phyloP scores from a whole-genome alignment of 1,284 basidiomycete genomes.

The Ceratobasidium theobromae region DNA sequence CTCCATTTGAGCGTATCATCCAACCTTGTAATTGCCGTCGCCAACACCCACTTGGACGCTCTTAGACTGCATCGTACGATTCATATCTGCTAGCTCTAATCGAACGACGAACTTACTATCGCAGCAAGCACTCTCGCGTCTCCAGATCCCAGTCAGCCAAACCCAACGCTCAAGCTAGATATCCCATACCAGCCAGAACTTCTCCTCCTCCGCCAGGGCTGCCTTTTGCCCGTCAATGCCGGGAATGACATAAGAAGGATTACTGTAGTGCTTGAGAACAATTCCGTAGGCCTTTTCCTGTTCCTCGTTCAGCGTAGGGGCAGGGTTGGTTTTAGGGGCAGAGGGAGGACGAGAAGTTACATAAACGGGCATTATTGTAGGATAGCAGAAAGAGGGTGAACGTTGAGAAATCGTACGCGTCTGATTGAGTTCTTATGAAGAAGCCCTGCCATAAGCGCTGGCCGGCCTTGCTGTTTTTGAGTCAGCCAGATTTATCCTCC shows the following conservation, averaged over 20 bases:
- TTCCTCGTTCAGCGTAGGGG: slow-evolving; percentile 46
- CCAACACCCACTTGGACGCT: slow-evolving; percentile 67
- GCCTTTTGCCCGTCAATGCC: slow-evolving; percentile 48
- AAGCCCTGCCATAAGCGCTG: too few relatives aligned
- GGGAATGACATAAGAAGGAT: slow-evolving; percentile 55
- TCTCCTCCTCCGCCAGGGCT: slow-evolving; percentile 61
- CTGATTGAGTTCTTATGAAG: not conserved
- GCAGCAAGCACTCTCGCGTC: slow-evolving; percentile 68
- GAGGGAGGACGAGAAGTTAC: slow-evolving; percentile 25
- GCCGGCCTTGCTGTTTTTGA: not conserved
- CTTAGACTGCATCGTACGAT: slow-evolving; percentile 52
- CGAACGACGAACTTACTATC: slow-evolving; percentile 47
- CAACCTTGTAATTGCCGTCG: slow-evolving; percentile 58
- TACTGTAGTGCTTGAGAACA: slow-evolving; percentile 61
- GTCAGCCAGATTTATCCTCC: too few relatives aligned
- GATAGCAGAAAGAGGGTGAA: not conserved
- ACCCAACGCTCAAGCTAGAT: not conserved
- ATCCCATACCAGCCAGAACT: slow-evolving; percentile 67
- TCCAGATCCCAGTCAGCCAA: slow-evolving; percentile 34
- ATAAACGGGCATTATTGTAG: slow-evolving; percentile 6
- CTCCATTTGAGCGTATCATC: slow-evolving; percentile 73
- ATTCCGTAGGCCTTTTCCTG: slow-evolving; percentile 56
- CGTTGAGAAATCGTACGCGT: not conserved
- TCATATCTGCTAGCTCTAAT: not conserved
- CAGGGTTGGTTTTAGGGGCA: slow-evolving; percentile 4